phyloP scores from a whole-genome alignment of 2,329 filamentous ascomycete species.

The Coleophoma eucalyptorum region DNA sequence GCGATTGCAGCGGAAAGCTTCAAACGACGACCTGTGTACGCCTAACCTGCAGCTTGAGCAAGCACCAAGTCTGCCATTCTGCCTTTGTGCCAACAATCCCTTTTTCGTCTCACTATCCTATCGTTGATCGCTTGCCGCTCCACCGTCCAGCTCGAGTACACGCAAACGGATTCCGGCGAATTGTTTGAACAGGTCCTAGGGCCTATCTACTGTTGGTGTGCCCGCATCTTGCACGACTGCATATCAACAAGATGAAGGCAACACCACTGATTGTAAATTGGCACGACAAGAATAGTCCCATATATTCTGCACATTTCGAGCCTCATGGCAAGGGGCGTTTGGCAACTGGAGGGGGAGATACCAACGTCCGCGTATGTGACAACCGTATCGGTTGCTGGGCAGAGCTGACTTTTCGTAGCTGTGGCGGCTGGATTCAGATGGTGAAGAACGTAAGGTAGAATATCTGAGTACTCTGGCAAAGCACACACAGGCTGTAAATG shows the following conservation, averaged over 20 bases:
- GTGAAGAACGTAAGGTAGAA: conserved; percentile 82
- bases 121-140: too few relatives aligned
- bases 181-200: too few relatives aligned
- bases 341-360: conserved; percentile 92
- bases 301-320: conserved; percentile 97
- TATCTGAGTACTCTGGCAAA: conserved; percentile 90
- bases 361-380: conserved; percentile 79
- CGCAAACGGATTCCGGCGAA: too few relatives aligned
- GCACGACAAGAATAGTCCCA: conserved; percentile 95
- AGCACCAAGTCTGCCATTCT: neutral
- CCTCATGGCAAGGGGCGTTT: conserved; percentile 85
- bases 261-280: conserved; percentile 95
- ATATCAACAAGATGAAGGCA: conserved; percentile 70
- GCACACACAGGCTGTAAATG: conserved; percentile 96
- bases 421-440: conserved; percentile 84
- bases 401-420: conserved; percentile 52
- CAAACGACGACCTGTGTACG: too few relatives aligned
- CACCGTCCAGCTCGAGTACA: too few relatives aligned
- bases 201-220: neutral
- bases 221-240: neutral
- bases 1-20: too few relatives aligned
- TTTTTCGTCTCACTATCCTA: too few relatives aligned
- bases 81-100: neutral
- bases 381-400: neutral
- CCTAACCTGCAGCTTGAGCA: too few relatives aligned